Evolutionary conservation across 805 yeast genomes (phyloP).

Genomic region (Metschnikowia gelsemii): DNA sequence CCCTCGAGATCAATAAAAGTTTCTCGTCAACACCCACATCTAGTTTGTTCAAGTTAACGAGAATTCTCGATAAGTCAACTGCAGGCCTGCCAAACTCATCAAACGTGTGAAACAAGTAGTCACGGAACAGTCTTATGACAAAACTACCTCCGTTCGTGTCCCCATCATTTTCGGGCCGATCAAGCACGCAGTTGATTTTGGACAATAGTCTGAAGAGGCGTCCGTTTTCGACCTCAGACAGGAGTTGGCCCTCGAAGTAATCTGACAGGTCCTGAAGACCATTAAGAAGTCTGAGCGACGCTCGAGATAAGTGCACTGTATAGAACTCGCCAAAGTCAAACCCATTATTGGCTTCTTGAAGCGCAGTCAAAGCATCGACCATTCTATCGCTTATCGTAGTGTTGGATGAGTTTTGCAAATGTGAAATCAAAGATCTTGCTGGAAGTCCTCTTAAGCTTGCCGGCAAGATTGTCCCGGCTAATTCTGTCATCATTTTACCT

Average conservation of each 20-base stretch:
- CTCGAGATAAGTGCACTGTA: slow-evolving; percentile 27
- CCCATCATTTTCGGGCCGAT: slow-evolving; percentile 61
- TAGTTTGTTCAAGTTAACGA: slow-evolving; percentile 77
- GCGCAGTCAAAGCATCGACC: slow-evolving; percentile 30
- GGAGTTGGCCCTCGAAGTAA: slow-evolving; percentile 57
- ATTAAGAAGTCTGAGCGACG: slow-evolving; percentile 48
- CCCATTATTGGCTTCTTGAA: slow-evolving; percentile 19
- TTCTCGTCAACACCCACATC: slow-evolving; percentile 91
- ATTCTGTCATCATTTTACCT: slow-evolving; percentile 58
- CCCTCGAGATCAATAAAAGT: slow-evolving; percentile 74
- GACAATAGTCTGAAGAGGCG: slow-evolving; percentile 78
- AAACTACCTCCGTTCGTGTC: slow-evolving; percentile 71
- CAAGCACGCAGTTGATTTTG: slow-evolving; percentile 76
- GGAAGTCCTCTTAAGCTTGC: slow-evolving; percentile 21
- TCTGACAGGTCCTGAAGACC: slow-evolving; percentile 54
- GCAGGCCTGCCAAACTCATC: slow-evolving; percentile 77
- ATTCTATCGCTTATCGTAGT: slow-evolving; percentile 43
- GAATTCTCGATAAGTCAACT: slow-evolving; percentile 78
- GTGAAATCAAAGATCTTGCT: slow-evolving; percentile 14
- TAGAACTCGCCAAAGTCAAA: slow-evolving; percentile 28
- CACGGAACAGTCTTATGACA: slow-evolving; percentile 63
- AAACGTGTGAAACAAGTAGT: slow-evolving; percentile 80
- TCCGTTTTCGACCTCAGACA: slow-evolving; percentile 82
- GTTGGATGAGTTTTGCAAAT: slow-evolving; percentile 18
- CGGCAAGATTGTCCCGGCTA: slow-evolving; percentile 45